Percentiles rank a stretch among this genome's conserved stretches.
These are phyloP conservation scores for Echinosophora koreensis DNA, from an alignment of 306 rosid genomes.

Conservation along the genomic window DNA sequence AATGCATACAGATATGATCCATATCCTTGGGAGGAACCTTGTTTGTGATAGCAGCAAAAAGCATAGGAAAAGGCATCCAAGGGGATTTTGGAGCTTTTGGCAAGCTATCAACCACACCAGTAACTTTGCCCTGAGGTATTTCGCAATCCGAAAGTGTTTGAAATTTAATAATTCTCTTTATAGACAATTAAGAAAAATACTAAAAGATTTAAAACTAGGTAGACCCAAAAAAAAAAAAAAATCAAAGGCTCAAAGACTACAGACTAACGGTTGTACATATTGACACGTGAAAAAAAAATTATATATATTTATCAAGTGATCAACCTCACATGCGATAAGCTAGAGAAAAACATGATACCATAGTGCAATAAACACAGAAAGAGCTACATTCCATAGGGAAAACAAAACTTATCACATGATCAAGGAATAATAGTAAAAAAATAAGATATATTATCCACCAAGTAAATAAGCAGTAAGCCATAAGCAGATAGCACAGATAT, in stretches of 20 bases:
- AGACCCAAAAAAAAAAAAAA: background rate
- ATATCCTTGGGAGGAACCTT: conserved; percentile 64
- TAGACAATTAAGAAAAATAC: background rate
- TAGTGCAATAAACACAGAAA: background rate
- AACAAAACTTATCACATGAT: background rate
- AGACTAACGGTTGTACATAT: background rate
- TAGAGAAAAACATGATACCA: background rate
- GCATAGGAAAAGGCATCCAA: conserved; percentile 89
- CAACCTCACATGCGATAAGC: background rate
- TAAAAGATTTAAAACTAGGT: conserved; percentile 24
- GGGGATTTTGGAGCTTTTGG: conserved; percentile 75
- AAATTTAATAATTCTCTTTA: conserved; percentile 41
- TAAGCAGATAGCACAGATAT: background rate
- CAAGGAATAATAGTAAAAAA: background rate
- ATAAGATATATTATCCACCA: background rate
- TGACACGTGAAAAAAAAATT: background rate
- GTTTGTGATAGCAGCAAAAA: conserved; percentile 71
- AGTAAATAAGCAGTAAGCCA: background rate
- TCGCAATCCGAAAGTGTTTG: conserved; percentile 48
- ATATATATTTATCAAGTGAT: background rate
- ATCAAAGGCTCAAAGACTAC: conserved; percentile 8
- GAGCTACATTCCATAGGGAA: background rate
- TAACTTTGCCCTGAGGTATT: conserved; percentile 52
- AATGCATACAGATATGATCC: conserved; percentile 62
- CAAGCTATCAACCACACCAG: conserved; percentile 48